These are phyloP conservation scores for Cystobasidiopsis lactophilus DNA, from an alignment of 768 basidiomycete species.

Conservation along the genomic window DNA sequence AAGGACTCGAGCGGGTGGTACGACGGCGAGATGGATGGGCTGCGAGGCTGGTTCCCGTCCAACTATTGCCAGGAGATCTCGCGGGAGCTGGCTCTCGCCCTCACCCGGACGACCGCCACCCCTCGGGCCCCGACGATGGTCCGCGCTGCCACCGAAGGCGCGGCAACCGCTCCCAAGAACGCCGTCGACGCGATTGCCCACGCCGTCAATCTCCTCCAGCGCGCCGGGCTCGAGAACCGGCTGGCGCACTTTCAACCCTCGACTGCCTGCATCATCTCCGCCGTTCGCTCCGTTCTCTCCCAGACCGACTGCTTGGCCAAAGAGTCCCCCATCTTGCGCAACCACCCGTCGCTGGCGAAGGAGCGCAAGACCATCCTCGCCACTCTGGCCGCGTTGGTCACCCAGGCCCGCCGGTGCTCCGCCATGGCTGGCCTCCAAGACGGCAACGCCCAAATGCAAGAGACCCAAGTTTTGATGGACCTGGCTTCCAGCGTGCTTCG, in stretches of 20 bases:
- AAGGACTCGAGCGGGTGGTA: slow-evolving; percentile 84
- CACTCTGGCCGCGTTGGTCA: slow-evolving; percentile 55
- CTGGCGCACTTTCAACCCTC: slow-evolving; percentile 74
- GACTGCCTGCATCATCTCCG: slow-evolving; percentile 78
- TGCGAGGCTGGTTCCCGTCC: slow-evolving; percentile 93
- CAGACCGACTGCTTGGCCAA: slow-evolving; percentile 63
- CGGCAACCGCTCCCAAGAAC: neutral
- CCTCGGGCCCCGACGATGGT: slow-evolving; percentile 11
- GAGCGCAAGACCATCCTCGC: slow-evolving; percentile 65
- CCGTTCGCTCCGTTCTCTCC: slow-evolving; percentile 65
- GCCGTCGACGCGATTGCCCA: slow-evolving; percentile 58
- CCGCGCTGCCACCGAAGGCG: neutral
- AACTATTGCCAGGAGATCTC: slow-evolving; percentile 40
- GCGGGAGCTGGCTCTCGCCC: too few relatives aligned
- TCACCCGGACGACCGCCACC: too few relatives aligned
- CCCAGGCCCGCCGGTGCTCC: slow-evolving; percentile 34
- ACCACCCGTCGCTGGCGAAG: slow-evolving; percentile 42
- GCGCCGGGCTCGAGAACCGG: slow-evolving; percentile 55
- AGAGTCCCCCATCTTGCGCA: slow-evolving; percentile 49
- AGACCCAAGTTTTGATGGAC: slow-evolving; percentile 53
- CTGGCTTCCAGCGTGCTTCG: slow-evolving; percentile 60
- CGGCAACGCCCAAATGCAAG: slow-evolving; percentile 33
- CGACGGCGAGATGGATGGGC: slow-evolving; percentile 52
- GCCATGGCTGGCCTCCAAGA: slow-evolving; percentile 25
- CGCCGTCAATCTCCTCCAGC: slow-evolving; percentile 63